A percentile compares a stretch with the other conserved stretches of the same genome.
Conservation (phyloP, 495 filamentous ascomycete species). For the Penicillium paradoxum region DNA sequence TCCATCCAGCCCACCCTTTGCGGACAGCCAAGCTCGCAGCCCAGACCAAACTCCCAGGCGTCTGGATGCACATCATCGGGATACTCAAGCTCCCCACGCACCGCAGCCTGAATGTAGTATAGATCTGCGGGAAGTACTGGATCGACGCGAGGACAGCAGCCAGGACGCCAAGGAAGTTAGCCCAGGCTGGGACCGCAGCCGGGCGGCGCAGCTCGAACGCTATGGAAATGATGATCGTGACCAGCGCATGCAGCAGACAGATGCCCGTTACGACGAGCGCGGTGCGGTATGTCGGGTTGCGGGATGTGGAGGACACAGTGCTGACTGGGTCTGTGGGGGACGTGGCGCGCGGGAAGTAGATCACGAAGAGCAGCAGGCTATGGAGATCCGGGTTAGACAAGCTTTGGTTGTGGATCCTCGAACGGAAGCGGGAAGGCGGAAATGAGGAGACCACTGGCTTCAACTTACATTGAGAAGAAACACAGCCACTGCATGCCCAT, state of each 20-base stretch:
- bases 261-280: constrained; percentile 65
- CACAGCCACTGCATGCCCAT: constrained; percentile 86
- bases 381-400: not conserved
- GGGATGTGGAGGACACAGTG: constrained; percentile 21
- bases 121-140: constrained; percentile 94
- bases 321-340: constrained; percentile 34
- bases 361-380: constrained; percentile 78
- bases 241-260: constrained; percentile 66
- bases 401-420: not conserved
- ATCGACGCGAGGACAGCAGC: constrained; percentile 74
- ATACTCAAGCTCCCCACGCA: constrained; percentile 86
- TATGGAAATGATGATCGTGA: constrained; percentile 60
- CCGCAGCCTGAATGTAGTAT: constrained; percentile 77
- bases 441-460: not conserved
- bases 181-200: constrained; percentile 62
- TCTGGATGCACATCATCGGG: constrained; percentile 98
- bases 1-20: constrained; percentile 82
- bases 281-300: constrained; percentile 61
- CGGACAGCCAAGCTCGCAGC: constrained; percentile 77
- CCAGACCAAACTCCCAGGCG: constrained; percentile 85
- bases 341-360: constrained; percentile 71
- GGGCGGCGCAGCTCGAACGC: constrained; percentile 55
- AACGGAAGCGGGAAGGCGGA: too few species aligned
- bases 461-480: constrained; percentile 82
- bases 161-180: constrained; percentile 75